Percentiles rank a stretch among this genome's conserved stretches.
phyloP scores from a whole-genome alignment of 352 stramenopile genomes.

The Globisporangium radiosum region DNA sequence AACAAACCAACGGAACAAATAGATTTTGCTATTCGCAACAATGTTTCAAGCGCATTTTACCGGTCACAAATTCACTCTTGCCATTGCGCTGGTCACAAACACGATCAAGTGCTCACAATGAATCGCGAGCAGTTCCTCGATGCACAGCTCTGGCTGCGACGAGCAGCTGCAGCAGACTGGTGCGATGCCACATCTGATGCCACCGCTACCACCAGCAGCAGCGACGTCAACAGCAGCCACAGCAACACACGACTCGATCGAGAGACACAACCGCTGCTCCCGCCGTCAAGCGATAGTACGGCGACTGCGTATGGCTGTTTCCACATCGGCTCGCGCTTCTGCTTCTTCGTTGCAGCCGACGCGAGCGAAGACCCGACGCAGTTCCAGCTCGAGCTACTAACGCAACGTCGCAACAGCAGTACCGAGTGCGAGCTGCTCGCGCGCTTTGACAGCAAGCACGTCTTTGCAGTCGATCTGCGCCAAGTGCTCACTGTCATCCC shows the following conservation, averaged over 20 bases:
- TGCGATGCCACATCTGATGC: background rate
- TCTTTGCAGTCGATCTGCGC: constrained; percentile 20
- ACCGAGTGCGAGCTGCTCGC: constrained; percentile 8
- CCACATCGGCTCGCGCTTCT: constrained; percentile 24
- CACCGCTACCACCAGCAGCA: background rate
- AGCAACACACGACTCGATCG: background rate
- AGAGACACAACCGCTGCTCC: background rate
- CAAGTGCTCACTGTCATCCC: constrained; percentile 2
- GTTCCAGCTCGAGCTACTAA: constrained; percentile 20
- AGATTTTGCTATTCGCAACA: too few species aligned
- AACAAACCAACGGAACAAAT: too few species aligned
- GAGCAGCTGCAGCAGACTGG: background rate
- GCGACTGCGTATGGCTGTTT: constrained; percentile 24
- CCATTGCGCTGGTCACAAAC: too few species aligned
- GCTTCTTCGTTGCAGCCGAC: constrained; percentile 20
- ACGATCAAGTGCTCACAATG: constrained; percentile 8
- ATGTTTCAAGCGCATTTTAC: too few species aligned
- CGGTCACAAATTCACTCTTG: too few species aligned
- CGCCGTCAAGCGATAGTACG: background rate
- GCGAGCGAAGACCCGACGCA: constrained; percentile 26
- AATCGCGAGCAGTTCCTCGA: constrained; percentile 22
- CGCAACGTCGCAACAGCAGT: background rate
- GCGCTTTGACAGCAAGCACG: constrained; percentile 19
- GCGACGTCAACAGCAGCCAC: too few species aligned
- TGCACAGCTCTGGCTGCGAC: constrained; percentile 26